A percentile compares a stretch with the other conserved stretches of the same genome.
Conservation (phyloP, 805 yeast species). For the Myxozyma sirexii region DNA sequence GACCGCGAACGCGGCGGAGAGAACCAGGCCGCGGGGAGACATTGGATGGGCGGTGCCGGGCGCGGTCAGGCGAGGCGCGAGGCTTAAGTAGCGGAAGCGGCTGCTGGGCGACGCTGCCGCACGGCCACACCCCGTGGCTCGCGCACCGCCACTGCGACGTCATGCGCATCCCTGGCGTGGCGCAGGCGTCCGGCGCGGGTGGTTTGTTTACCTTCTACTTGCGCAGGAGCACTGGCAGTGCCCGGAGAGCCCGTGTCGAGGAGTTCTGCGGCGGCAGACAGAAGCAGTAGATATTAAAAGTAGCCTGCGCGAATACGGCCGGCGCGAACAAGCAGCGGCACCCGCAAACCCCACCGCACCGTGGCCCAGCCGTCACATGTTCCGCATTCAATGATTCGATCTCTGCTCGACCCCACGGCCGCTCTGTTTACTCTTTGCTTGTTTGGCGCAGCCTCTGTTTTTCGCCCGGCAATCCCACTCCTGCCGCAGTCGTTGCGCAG, state of each 20-base stretch:
- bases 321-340: no score
- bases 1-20: conserved; percentile 27
- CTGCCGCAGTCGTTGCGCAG: no score
- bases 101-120: neutral
- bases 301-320: neutral
- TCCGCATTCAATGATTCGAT: no score
- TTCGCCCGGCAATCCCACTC: no score
- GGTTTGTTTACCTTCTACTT: neutral
- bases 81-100: neutral
- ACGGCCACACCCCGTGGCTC: neutral
- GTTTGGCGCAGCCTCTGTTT: neutral
- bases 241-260: no score
- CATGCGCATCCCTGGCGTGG: conserved; percentile 4
- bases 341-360: no score
- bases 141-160: conserved; percentile 9
- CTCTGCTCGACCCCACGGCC: no score
- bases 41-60: conserved; percentile 13
- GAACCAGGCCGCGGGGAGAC: conserved; percentile 31
- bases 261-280: no score
- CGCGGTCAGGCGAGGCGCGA: neutral
- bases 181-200: neutral
- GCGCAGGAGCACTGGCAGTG: no score
- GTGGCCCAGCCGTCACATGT: neutral
- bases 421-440: neutral
- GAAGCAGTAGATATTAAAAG: neutral